A percentile compares a stretch with the other conserved stretches of the same genome.
These are phyloP conservation scores for Erysimum cheiri DNA, from an alignment of 441 rosid genomes.

Conservation along the genomic window DNA sequence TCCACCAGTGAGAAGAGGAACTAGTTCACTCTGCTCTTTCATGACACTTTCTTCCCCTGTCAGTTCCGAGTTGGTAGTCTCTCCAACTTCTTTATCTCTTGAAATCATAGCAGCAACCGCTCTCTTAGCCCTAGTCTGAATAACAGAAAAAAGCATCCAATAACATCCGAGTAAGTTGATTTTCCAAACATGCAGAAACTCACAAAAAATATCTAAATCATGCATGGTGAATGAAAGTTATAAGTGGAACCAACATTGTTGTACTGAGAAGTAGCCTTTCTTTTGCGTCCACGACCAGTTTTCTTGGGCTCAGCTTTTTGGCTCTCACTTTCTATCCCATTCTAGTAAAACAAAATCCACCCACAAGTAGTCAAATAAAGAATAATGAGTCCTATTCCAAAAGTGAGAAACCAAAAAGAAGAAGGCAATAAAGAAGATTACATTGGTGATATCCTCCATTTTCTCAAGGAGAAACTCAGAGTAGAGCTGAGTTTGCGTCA, in stretches of 20 bases:
- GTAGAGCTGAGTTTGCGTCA: conserved; percentile 86
- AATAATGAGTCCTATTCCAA: not conserved
- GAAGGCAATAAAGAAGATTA: conserved; percentile 40
- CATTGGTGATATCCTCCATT: conserved; percentile 84
- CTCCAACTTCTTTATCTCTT: conserved; percentile 66
- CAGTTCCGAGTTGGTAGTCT: conserved; percentile 55
- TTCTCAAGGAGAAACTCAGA: conserved; percentile 88
- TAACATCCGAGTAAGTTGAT: conserved; percentile 4
- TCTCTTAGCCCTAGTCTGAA: conserved; percentile 79
- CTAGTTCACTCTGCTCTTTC: conserved; percentile 85
- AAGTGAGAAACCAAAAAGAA: conserved; percentile 25
- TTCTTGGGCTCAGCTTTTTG: conserved; percentile 51
- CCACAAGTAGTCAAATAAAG: conserved; percentile 32
- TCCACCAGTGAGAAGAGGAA: conserved; percentile 91
- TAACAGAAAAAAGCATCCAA: conserved; percentile 3
- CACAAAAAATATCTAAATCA: not conserved
- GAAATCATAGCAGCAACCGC: conserved; percentile 97
- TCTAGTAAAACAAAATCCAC: conserved; percentile 51
- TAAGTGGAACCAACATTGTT: conserved; percentile 58
- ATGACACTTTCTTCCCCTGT: conserved; percentile 78
- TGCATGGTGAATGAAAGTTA: conserved; percentile 25
- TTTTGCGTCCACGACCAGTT: conserved; percentile 73
- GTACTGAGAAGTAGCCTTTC: conserved; percentile 68
- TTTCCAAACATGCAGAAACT: conserved; percentile 16
- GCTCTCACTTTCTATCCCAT: conserved; percentile 57